These are phyloP conservation scores for Backusella westeae DNA, from an alignment of 192 early-diverging fungal genomes.

Conservation along the genomic window DNA sequence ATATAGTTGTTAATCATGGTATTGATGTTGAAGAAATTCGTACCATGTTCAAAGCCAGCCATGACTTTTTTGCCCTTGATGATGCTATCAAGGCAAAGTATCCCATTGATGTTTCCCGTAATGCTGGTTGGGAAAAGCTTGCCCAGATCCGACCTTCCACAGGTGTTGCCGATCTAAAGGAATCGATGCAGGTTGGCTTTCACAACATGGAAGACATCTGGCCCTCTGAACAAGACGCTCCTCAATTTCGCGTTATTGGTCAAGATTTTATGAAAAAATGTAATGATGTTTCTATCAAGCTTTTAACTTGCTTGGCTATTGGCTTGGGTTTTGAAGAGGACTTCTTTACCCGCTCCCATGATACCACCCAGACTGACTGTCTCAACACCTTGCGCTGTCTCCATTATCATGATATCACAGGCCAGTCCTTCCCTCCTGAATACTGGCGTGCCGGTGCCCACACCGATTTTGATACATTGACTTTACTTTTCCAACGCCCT, in stretches of 20 bases:
- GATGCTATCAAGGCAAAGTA: slow-evolving; percentile 24
- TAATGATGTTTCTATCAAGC: slow-evolving; percentile 20
- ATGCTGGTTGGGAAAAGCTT: slow-evolving; percentile 30
- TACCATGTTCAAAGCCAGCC: slow-evolving; percentile 23
- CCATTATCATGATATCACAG: slow-evolving; percentile 21
- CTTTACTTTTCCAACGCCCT: slow-evolving; percentile 22
- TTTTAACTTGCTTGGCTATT: slow-evolving; percentile 17
- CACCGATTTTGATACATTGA: slow-evolving; percentile 24
- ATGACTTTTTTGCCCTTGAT: slow-evolving; percentile 25
- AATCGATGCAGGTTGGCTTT: slow-evolving; percentile 27
- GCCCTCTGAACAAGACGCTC: slow-evolving; percentile 25
- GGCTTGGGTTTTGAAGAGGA: slow-evolving; percentile 25
- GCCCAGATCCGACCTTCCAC: slow-evolving; percentile 16
- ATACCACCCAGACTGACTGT: slow-evolving; percentile 19
- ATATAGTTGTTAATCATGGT: slow-evolving; percentile 27
- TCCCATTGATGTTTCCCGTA: slow-evolving; percentile 19
- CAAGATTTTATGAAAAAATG: slow-evolving; percentile 25
- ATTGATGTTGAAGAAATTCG: slow-evolving; percentile 15
- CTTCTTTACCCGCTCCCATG: slow-evolving; percentile 27
- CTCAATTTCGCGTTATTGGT: slow-evolving; percentile 11
- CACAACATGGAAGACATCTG: slow-evolving; percentile 26
- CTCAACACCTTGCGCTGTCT: slow-evolving; percentile 26
- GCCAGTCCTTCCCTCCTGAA: background rate
- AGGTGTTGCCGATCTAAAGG: slow-evolving; percentile 24
- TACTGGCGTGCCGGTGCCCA: slow-evolving; percentile 11